These are phyloP conservation scores for Clarireedia sp. DNA, from an alignment of 2,329 filamentous ascomycete species.

Conservation along the genomic window DNA sequence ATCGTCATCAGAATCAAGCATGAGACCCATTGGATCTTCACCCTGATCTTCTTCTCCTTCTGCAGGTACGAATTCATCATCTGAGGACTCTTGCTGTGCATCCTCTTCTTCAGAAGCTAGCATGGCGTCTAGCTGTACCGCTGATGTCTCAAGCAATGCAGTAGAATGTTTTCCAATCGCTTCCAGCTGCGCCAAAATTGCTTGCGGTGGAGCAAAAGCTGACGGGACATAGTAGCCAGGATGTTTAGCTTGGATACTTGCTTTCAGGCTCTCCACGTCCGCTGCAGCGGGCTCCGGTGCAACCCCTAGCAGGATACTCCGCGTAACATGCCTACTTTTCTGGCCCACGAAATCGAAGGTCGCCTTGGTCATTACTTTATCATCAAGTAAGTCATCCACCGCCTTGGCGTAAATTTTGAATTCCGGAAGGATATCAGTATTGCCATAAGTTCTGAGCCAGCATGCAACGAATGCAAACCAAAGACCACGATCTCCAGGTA, in stretches of 20 bases:
- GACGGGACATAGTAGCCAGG: slow-evolving; percentile 25
- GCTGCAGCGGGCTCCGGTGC: background rate
- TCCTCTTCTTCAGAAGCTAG: background rate
- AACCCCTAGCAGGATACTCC: slow-evolving; percentile 3
- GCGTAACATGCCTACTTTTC: slow-evolving; percentile 1
- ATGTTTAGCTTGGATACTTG: slow-evolving; percentile 14
- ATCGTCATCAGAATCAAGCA: slow-evolving; percentile 4
- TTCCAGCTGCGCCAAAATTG: slow-evolving; percentile 15
- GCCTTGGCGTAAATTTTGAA: slow-evolving; percentile 20
- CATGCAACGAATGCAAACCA: slow-evolving; percentile 25
- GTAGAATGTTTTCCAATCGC: slow-evolving; percentile 4
- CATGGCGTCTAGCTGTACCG: background rate
- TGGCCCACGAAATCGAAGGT: slow-evolving; percentile 1
- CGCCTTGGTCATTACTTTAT: slow-evolving; percentile 13
- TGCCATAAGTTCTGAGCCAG: slow-evolving; percentile 22
- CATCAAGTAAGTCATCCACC: slow-evolving; percentile 20
- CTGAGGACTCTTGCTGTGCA: background rate
- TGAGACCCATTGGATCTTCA: slow-evolving; percentile 1
- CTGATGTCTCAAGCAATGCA: background rate
- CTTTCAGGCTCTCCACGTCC: slow-evolving; percentile 16
- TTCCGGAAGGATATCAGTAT: slow-evolving; percentile 17
- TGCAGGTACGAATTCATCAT: slow-evolving; percentile 5
- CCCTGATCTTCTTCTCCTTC: background rate
- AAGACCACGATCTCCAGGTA: slow-evolving; percentile 25
- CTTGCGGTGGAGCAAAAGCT: slow-evolving; percentile 19